Evolutionary conservation across 768 basidiomycete genomes (phyloP), one percentile per base, ranked within the genome.

Genomic region (Guyanaporus albipodus): DNA sequence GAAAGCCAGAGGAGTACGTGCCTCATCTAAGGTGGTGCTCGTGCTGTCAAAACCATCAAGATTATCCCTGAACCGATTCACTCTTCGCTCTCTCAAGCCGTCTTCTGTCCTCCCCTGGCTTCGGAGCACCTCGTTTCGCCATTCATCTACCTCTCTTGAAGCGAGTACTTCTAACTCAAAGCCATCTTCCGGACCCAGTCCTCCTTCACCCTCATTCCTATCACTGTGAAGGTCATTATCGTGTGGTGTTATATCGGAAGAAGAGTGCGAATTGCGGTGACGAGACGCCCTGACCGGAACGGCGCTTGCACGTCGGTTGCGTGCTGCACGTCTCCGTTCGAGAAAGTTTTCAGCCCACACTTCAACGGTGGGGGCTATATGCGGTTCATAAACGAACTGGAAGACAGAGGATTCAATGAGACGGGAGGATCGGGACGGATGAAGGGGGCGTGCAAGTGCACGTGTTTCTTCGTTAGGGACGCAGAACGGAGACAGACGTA

Each of bases 301-400:
- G n/a, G 54, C 49, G 34, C 36, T 52, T 14, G 65, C 64, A 46
- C 60, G 55, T 34, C 56, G 56, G 18, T 50, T 61, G 37, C 62
- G 53, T 42, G 51, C 58, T 26, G 56, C 63, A 19, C 63, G 64
- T 40, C 67, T 63, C 27, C 49, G 49, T 24, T 59, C 62, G 19
- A 67, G 54, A 56, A 62, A 68, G 21, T 57, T 55, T 55, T 71
- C 67, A 2, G 62, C 62, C 66, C 70, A 70, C 41, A 62, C 67
- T 68, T 81, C 82, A 23, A 86, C 36, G 34, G 68, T 72, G 0
- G 83, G 83, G 17, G 81, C 82, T 47, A 86, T 73, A 48, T 84
- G 82, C 9, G 83, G 83, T 51, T 83, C 82, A 47, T 83, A 85
- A 23, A 87, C 76, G 45, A 80, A 79, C 84, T 87, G 48, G 28